A percentile compares a stretch with the other conserved stretches of the same genome.
Evolutionary conservation across 2,329 filamentous ascomycete genomes (phyloP).

Genomic region (Teratosphaeria epicoccoides): DNA sequence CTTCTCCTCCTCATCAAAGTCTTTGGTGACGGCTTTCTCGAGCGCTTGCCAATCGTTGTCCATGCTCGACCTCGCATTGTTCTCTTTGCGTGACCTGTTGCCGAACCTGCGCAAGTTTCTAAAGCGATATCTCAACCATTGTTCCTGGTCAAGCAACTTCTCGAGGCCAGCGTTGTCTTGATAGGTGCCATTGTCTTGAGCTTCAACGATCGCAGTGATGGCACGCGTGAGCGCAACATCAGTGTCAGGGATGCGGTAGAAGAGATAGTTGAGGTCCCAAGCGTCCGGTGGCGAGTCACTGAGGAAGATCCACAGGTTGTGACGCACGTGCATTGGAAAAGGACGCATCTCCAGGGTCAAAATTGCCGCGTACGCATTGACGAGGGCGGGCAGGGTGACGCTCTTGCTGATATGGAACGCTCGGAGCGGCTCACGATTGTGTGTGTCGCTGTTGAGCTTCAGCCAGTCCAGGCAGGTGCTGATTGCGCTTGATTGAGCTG

Average conservation of each 20-base stretch:
- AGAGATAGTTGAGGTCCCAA: slow-evolving; percentile 7
- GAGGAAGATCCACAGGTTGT: slow-evolving; percentile 7
- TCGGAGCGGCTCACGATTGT: slow-evolving; percentile 4
- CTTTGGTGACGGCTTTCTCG: background rate
- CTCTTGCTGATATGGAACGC: slow-evolving; percentile 6
- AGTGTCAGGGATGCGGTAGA: slow-evolving; percentile 6
- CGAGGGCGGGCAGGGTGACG: slow-evolving; percentile 4
- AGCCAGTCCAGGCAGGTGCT: slow-evolving; percentile 12
- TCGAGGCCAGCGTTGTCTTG: background rate
- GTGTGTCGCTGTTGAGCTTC: slow-evolving; percentile 10
- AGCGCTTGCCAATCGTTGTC: background rate
- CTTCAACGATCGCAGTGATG: slow-evolving; percentile 9
- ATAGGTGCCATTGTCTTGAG: background rate
- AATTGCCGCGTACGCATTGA: slow-evolving; percentile 12
- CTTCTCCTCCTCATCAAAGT: background rate
- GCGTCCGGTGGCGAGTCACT: slow-evolving; percentile 1
- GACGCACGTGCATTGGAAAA: slow-evolving; percentile 5
- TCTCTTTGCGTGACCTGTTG: background rate
- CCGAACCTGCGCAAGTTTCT: background rate
- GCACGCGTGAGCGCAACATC: slow-evolving; percentile 9
- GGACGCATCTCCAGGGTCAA: slow-evolving; percentile 11
- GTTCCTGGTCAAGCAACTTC: background rate
- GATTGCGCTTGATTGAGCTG: slow-evolving; percentile 6
- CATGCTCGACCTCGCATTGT: slow-evolving; percentile 1
- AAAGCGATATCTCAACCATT: background rate